Evolutionary conservation across 2,329 filamentous ascomycete genomes (phyloP).

Genomic region (Orbilia oligospora): DNA sequence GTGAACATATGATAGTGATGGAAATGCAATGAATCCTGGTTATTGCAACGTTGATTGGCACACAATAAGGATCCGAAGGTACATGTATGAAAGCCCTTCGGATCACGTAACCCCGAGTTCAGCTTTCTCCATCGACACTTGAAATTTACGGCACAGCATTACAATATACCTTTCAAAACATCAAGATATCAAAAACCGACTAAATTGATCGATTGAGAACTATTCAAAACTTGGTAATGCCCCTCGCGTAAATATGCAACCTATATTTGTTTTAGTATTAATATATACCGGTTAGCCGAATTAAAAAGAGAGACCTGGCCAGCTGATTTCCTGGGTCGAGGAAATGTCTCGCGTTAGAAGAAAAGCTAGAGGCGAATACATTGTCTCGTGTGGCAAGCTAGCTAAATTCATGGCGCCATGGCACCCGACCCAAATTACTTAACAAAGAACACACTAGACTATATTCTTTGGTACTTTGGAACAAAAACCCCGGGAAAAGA

Average conservation of each 20-base stretch:
- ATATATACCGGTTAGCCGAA: too few species aligned
- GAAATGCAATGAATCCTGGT: not conserved
- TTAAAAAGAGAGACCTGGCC: too few species aligned
- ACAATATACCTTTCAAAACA: not conserved
- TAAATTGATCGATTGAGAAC: too few species aligned
- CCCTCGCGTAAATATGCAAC: not conserved
- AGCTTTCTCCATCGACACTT: not conserved
- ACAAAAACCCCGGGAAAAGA: not conserved
- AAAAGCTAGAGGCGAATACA: not conserved
- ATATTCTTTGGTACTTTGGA: not conserved
- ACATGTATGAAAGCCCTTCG: not conserved
- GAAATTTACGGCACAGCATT: not conserved
- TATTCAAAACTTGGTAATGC: not conserved
- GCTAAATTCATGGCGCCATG: not conserved
- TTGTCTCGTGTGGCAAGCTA: conserved; percentile 4
- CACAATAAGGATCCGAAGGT: not conserved
- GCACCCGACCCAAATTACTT: not conserved
- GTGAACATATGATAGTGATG: not conserved
- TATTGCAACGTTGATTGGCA: not conserved
- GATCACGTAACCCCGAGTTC: not conserved
- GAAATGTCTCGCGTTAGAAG: conserved; percentile 5
- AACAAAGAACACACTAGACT: not conserved
- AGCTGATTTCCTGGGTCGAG: too few species aligned
- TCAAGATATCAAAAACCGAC: not conserved
- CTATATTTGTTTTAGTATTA: too few species aligned